Evolutionary conservation across 257 asterid species (phyloP).

Genomic region (Misopates orontium): DNA sequence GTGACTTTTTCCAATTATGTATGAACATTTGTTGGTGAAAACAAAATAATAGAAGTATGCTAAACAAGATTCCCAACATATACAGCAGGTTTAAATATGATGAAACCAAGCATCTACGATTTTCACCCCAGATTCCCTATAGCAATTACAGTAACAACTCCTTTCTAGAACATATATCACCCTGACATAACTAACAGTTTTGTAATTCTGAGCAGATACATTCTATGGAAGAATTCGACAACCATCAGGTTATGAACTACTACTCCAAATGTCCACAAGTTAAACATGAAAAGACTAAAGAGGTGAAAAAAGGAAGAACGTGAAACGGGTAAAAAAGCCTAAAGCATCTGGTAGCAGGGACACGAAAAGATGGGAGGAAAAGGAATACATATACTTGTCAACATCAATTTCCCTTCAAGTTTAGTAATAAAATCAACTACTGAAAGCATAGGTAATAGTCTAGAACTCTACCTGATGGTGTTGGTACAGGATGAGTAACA

Average conservation of each 20-base stretch:
- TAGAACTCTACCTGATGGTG: slow-evolving; percentile 52
- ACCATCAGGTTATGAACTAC: neutral
- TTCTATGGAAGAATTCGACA: neutral
- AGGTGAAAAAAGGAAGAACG: neutral
- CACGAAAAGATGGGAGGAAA: neutral
- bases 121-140: neutral
- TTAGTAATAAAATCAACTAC: slow-evolving; percentile 6
- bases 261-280: slow-evolving; percentile 8
- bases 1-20: neutral
- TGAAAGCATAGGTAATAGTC: neutral
- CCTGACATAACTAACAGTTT: neutral
- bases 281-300: neutral
- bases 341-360: neutral
- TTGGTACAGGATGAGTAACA: slow-evolving; percentile 51
- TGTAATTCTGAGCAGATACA: neutral
- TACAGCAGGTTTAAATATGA: neutral
- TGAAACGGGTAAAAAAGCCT: neutral
- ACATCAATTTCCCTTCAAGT: neutral
- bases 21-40: too few relatives aligned
- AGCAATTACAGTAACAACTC: slow-evolving; percentile 12
- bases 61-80: neutral
- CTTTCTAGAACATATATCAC: slow-evolving; percentile 10
- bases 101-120: neutral
- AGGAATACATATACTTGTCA: neutral
- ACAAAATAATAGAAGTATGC: neutral